Evolutionary conservation across 768 basidiomycete species (phyloP).

Genomic region (Phlegmacium glaucopus): DNA sequence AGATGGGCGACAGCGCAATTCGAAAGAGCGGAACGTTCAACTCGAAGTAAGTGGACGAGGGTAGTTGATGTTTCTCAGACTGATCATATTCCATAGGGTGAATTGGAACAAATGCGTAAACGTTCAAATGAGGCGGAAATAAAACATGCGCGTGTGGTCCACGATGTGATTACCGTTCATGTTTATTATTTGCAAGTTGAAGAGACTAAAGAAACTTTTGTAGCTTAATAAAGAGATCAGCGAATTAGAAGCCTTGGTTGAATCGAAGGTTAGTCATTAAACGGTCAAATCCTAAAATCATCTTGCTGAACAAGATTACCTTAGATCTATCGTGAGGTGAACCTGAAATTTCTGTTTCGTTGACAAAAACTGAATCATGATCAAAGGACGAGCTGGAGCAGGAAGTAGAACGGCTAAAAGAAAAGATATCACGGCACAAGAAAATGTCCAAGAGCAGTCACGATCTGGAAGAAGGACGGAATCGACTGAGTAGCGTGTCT

Average conservation of each 20-base stretch:
- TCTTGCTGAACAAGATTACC: neutral
- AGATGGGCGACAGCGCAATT: constrained; percentile 36
- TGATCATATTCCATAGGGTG: constrained; percentile 37
- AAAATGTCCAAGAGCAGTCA: constrained; percentile 48
- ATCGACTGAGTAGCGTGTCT: constrained; percentile 24
- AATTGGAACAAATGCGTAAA: constrained; percentile 69
- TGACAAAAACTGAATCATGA: neutral
- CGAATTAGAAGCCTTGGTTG: constrained; percentile 90
- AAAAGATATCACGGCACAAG: constrained; percentile 63
- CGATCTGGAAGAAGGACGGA: constrained; percentile 33
- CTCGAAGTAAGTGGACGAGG: constrained; percentile 42
- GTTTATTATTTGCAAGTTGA: neutral
- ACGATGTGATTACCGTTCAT: constrained; percentile 50
- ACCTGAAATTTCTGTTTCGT: constrained; percentile 4
- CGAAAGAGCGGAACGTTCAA: constrained; percentile 47
- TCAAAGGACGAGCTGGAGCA: constrained; percentile 80
- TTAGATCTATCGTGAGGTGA: constrained; percentile 82
- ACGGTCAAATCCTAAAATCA: neutral
- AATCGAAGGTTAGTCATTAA: constrained; percentile 67
- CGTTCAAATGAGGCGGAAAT: constrained; percentile 67
- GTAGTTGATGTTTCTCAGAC: neutral
- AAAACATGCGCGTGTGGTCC: constrained; percentile 65
- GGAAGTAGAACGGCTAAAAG: constrained; percentile 74
- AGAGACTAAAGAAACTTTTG: constrained; percentile 3
- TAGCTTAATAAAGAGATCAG: constrained; percentile 90